Evolutionary conservation across 371 early-diverging fungal species (phyloP), one percentile per base, ranked within the genome.

Genomic region (Circinella minor): DNA sequence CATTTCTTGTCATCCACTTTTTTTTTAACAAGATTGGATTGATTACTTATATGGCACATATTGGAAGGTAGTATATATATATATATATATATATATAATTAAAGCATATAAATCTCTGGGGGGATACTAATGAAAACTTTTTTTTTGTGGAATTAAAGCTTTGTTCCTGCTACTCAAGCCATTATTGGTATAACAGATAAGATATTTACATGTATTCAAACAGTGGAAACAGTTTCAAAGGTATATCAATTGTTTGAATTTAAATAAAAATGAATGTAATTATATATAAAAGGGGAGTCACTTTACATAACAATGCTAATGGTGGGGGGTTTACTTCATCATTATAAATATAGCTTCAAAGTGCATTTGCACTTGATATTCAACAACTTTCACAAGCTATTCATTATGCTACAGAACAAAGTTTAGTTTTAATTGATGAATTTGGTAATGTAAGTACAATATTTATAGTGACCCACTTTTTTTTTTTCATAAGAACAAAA

Each of bases 151-250:
- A 17, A 17, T 51, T 51, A 15, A 49, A 85, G 90, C 70, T 98
- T 92, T 84, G 96, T 99, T 4, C 98, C 99, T 9, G 98, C 97
- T 0, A 80, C 85, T 7, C 68, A 78, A 17, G 97, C 97, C 0
- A 72, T 71, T 4, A 80, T 99, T 61, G 96, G 97, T 0, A 80
- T 99, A 1, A 93, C 95, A 0, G 97, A 99, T 73, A 88, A 88
- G 61, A 86, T 99, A n/a, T 94, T 94, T 74, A 89, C 97, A 14
- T 87, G 99, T 65, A 68, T 86, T 18, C 87, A 87, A 55, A 87
- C 89, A 6, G 73, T 78, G 36, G 90, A 90, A 64, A 86, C 87
- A 0, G 81, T 86, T 4, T 83, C 87, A 0, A 75, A 74, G 72
- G 85, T 78, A 71, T 49, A 20, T 14, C 4, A 57, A 27, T 51